Evolutionary conservation across 2,329 filamentous ascomycete genomes (phyloP).

Genomic region (Dactylella cylindrospora): DNA sequence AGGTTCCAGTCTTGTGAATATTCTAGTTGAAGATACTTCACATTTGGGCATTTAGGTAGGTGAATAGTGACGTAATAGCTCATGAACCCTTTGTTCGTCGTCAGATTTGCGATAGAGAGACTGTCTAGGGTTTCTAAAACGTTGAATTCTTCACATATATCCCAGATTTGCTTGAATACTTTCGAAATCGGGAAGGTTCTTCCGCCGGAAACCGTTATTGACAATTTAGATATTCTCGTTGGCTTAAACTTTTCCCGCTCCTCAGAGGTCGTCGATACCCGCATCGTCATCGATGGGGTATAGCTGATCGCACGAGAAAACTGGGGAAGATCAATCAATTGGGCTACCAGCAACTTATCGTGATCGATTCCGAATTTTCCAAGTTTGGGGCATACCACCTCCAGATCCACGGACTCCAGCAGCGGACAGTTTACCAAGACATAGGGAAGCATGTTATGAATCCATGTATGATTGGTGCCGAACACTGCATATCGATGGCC

Average conservation of each 20-base stretch:
- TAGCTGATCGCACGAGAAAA: background rate
- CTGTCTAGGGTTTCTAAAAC: no score
- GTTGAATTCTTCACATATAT: no score
- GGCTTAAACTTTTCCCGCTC: background rate
- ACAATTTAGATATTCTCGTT: background rate
- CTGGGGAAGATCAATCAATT: background rate
- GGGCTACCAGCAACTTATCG: background rate
- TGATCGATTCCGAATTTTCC: background rate
- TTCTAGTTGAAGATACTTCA: no score
- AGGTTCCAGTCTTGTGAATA: no score
- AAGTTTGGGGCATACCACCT: background rate
- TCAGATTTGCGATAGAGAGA: no score
- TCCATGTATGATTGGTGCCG: conserved; percentile 12
- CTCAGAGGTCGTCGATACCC: background rate
- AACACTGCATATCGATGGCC: background rate
- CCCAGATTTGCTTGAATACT: background rate
- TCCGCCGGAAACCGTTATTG: background rate
- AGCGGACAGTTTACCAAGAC: conserved; percentile 6
- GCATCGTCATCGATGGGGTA: background rate
- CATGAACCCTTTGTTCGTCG: no score
- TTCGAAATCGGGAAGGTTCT: background rate
- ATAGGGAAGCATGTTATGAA: conserved; percentile 12
- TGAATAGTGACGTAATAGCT: no score
- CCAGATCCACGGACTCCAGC: background rate
- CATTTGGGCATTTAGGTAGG: no score